Base-by-base conservation (phyloP, 495 filamentous ascomycete species). In the Aspergillus campestris region DNA sequence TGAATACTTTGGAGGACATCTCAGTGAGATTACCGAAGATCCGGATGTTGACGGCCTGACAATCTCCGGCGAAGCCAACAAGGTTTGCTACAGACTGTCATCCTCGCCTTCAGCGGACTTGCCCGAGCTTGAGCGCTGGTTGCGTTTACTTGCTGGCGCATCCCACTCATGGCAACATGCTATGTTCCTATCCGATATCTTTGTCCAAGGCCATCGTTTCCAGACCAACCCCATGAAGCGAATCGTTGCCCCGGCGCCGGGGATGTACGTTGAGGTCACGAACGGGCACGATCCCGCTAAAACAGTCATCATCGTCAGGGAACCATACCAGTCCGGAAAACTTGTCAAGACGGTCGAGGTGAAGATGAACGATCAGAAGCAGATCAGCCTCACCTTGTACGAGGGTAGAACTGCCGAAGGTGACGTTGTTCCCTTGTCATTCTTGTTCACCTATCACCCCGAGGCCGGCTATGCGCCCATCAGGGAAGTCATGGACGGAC, bases 381-480 rank as follows among this genome's bases (percentile, higher is more conserved):
- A 95, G 67, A 92, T 98, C 53, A 66, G 78, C 13, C 73, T 96
- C 52, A 87, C 81, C 52, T 72, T 98, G 70, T 85, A 90, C 58
- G 94, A 97, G 64, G 83, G 94, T 14, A 83, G 88, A 47, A 96
- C 88, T 7, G 88, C 82, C 9, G 74, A 87, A 36, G 83, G 83
- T 34, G 78, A 83, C 59, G 75, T 89, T 8, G 82, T 89, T 11
- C 78, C 89, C 11, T 65, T 98, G 44, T 83, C 85, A 7, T 78
- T 98, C 46, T 74, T 79, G 45, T 96, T 96, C 71, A 87, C 79
- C 1, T 98, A 97, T 60, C 86, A 87, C 56, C 94, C 92, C 1
- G 89, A 95, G 65, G 81, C 85, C 33, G 92, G 92, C 27, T 97
- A 94, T 60, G 91, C 92, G 11, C 92, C 92, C 6, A 94, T 98